Conservation (phyloP, 1,139 yeast species). For the Ogataea hybrid region DNA sequence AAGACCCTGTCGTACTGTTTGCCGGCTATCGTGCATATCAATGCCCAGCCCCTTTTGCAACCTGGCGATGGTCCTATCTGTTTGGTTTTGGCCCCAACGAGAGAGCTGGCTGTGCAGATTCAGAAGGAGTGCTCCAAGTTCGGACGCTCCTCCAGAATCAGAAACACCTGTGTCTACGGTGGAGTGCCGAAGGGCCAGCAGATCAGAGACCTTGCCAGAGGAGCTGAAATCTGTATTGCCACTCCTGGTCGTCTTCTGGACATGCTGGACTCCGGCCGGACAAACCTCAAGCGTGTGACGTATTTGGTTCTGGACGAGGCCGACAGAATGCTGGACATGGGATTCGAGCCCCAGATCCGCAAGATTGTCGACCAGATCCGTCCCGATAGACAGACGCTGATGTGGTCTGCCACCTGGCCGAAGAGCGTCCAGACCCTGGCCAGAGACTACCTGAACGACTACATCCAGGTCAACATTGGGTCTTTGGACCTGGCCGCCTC, state of each 20-base stretch:
- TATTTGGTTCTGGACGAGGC: slow-evolving; percentile 97
- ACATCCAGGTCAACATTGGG: slow-evolving; percentile 95
- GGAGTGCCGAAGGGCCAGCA: slow-evolving; percentile 99
- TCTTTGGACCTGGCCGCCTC: slow-evolving; percentile 95
- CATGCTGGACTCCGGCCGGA: slow-evolving; percentile 93
- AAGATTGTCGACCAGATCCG: slow-evolving; percentile 81
- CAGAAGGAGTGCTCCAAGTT: slow-evolving; percentile 95
- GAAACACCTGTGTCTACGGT: slow-evolving; percentile 98
- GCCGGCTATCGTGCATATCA: slow-evolving; percentile 96
- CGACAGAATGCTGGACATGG: slow-evolving; percentile 96
- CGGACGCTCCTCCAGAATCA: slow-evolving; percentile 86
- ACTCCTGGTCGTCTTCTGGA: slow-evolving; percentile 99
- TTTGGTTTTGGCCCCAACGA: slow-evolving; percentile 94
- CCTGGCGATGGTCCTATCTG: slow-evolving; percentile 98
- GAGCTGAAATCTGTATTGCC: slow-evolving; percentile 94
- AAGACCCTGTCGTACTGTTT: slow-evolving; percentile 95
- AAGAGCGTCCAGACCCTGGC: slow-evolving; percentile 94
- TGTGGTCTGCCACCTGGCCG: slow-evolving; percentile 99
- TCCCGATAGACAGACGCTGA: slow-evolving; percentile 91
- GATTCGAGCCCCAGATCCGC: slow-evolving; percentile 95
- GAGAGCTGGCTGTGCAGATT: slow-evolving; percentile 98
- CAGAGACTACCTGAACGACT: slow-evolving; percentile 85
- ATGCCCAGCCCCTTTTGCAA: slow-evolving; percentile 90
- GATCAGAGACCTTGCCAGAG: slow-evolving; percentile 91
- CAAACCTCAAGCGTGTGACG: slow-evolving; percentile 93